A percentile compares a stretch with the other conserved stretches of the same genome.
Evolutionary conservation across 2,329 filamentous ascomycete species (phyloP).

Genomic region (Paecilomyces fulvus): DNA sequence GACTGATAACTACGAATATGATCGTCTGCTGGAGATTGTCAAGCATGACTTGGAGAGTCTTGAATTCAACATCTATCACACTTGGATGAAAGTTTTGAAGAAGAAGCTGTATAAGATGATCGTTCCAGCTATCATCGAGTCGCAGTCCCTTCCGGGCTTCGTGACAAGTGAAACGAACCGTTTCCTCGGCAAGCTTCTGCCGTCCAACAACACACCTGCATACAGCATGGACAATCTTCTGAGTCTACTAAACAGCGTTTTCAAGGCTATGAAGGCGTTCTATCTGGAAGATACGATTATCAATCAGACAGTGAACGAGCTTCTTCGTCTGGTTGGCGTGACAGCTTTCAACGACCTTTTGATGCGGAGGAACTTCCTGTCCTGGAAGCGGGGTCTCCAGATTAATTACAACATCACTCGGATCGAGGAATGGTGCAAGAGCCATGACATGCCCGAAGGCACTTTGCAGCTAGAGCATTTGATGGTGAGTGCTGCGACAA

Average conservation of each 20-base stretch:
- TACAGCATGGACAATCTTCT: conserved; percentile 99
- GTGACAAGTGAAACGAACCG: conserved; percentile 98
- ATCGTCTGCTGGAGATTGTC: conserved; percentile 93
- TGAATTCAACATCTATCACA: conserved; percentile 99
- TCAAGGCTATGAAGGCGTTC: conserved; percentile 98
- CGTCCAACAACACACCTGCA: conserved; percentile 81
- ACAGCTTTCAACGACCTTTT: conserved; percentile 97
- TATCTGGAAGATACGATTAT: conserved; percentile 96
- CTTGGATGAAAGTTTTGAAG: conserved; percentile 99
- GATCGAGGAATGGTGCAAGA: conserved; percentile 99
- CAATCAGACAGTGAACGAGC: conserved; percentile 88
- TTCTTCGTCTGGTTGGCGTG: conserved; percentile 85
- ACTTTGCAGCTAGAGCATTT: conserved; percentile 95
- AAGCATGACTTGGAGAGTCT: conserved; percentile 97
- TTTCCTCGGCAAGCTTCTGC: conserved; percentile 93
- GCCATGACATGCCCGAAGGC: conserved; percentile 97
- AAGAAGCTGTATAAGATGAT: conserved; percentile 99
- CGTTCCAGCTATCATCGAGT: conserved; percentile 97
- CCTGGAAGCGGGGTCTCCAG: conserved; percentile 97
- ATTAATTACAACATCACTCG: conserved; percentile 99
- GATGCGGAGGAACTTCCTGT: conserved; percentile 96
- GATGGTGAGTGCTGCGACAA: conserved; percentile 56
- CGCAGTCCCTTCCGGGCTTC: conserved; percentile 93
- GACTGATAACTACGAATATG: conserved; percentile 98
- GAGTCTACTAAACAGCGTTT: conserved; percentile 91